Percentiles rank a stretch among this genome's conserved stretches.
Evolutionary conservation across 2,329 filamentous ascomycete genomes (phyloP).

Genomic region (Epichloe bromicola): DNA sequence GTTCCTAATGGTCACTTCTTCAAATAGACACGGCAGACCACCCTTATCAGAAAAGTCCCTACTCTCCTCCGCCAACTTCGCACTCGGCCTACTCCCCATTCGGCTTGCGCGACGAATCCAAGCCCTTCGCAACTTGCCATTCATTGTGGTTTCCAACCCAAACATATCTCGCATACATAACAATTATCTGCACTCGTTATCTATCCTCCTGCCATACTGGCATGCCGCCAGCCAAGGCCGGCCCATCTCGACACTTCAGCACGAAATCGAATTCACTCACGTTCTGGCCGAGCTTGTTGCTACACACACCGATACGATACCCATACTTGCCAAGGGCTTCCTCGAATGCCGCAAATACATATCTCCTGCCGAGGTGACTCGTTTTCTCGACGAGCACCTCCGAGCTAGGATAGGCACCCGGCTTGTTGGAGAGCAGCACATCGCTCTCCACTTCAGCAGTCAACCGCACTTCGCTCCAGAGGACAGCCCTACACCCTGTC

Average conservation of each 20-base stretch:
- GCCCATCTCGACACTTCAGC: slow-evolving; percentile 51
- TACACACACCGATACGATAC: slow-evolving; percentile 90
- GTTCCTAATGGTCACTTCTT: background rate
- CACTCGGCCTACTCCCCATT: slow-evolving; percentile 79
- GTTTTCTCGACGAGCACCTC: slow-evolving; percentile 86
- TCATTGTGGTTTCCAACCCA: slow-evolving; percentile 96
- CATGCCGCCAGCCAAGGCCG: slow-evolving; percentile 31
- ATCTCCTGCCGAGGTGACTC: slow-evolving; percentile 66
- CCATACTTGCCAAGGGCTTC: slow-evolving; percentile 81
- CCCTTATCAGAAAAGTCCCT: slow-evolving; percentile 71
- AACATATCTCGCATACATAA: slow-evolving; percentile 90
- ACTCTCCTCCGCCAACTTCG: slow-evolving; percentile 88
- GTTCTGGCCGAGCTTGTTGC: slow-evolving; percentile 91
- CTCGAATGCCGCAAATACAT: slow-evolving; percentile 90
- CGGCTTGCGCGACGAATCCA: slow-evolving; percentile 90
- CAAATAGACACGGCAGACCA: slow-evolving; percentile 56
- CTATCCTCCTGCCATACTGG: slow-evolving; percentile 72
- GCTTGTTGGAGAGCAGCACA: slow-evolving; percentile 90
- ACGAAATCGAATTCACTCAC: slow-evolving; percentile 83
- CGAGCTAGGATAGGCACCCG: slow-evolving; percentile 88
- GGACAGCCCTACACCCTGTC: slow-evolving; percentile 35
- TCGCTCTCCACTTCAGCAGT: slow-evolving; percentile 65
- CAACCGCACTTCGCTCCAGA: slow-evolving; percentile 55
- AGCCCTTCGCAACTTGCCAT: slow-evolving; percentile 83
- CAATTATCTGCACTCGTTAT: slow-evolving; percentile 90